A percentile compares a stretch with the other conserved stretches of the same genome.
phyloP scores from a whole-genome alignment of 2,329 filamentous ascomycete genomes.

The Sordariomycetes sp. region DNA sequence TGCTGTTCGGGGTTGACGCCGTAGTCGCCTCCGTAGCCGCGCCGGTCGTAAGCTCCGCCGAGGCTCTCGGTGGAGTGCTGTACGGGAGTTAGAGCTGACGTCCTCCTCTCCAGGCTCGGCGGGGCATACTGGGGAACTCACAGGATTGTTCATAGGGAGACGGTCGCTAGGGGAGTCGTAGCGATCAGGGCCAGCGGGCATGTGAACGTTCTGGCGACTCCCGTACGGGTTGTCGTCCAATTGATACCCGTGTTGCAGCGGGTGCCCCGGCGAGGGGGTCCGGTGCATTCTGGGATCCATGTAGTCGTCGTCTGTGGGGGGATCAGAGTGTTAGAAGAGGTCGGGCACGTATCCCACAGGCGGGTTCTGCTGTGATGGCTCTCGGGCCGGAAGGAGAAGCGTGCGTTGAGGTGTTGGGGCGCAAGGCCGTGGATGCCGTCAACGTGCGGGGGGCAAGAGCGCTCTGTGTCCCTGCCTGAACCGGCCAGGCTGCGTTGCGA shows the following conservation, averaged over 20 bases:
- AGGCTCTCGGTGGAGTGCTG: slow-evolving; percentile 44
- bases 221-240: slow-evolving; percentile 68
- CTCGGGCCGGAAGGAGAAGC: neutral
- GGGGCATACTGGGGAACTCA: slow-evolving; percentile 32
- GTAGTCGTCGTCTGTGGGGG: slow-evolving; percentile 42
- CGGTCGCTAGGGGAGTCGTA: slow-evolving; percentile 51
- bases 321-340: slow-evolving; percentile 2
- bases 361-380: neutral
- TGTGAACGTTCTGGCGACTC: slow-evolving; percentile 43
- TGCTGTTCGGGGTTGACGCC: slow-evolving; percentile 73
- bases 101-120: no score
- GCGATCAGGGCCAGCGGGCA: slow-evolving; percentile 7
- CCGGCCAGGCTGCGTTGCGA: neutral
- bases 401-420: neutral
- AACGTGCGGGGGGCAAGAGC: neutral
- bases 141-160: slow-evolving; percentile 74
- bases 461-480: neutral
- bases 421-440: neutral
- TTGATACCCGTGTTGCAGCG: slow-evolving; percentile 65
- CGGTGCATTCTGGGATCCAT: slow-evolving; percentile 50
- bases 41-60: slow-evolving; percentile 32
- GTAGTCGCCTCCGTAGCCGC: slow-evolving; percentile 48
- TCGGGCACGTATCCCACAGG: neutral
- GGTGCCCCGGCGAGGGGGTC: slow-evolving; percentile 68
- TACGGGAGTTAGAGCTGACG: neutral